These are phyloP conservation scores for Lactarius psammicola DNA, from an alignment of 768 basidiomycete genomes.

Conservation along the genomic window DNA sequence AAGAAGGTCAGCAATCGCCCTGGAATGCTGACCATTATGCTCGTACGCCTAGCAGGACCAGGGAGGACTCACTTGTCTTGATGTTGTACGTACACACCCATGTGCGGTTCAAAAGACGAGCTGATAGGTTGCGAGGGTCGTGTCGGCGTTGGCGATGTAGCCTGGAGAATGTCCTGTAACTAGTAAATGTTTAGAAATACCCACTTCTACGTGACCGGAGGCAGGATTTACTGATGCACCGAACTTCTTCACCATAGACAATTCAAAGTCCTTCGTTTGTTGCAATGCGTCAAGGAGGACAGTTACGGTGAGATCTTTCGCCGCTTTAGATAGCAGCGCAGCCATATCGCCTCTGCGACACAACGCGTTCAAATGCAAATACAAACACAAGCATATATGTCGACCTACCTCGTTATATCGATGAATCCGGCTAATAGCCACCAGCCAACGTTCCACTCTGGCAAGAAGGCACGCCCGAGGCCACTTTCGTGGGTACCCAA, in stretches of 20 bases:
- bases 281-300: constrained; percentile 83
- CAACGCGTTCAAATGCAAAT: background rate
- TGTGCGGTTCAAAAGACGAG: constrained; percentile 88
- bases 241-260: constrained; percentile 78
- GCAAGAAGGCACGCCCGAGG: constrained; percentile 77
- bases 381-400: background rate
- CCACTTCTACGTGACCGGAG: background rate
- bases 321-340: constrained; percentile 74
- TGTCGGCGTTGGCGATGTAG: constrained; percentile 48
- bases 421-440: constrained; percentile 79
- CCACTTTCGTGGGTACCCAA: constrained; percentile 87
- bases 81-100: constrained; percentile 91
- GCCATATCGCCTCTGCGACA: constrained; percentile 74
- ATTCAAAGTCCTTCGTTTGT: constrained; percentile 85
- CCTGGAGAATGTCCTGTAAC: constrained; percentile 65
- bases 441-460: constrained; percentile 84
- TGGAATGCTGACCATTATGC: constrained; percentile 35
- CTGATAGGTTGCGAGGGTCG: constrained; percentile 67
- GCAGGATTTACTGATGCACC: constrained; percentile 56
- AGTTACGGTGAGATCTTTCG: constrained; percentile 69
- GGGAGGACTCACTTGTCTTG: constrained; percentile 77
- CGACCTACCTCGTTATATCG: constrained; percentile 79
- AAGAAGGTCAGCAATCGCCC: constrained; percentile 89
- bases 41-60: background rate
- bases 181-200: constrained; percentile 32